phyloP scores from a whole-genome alignment of 345 rosid genomes.

The Firmiana major region DNA sequence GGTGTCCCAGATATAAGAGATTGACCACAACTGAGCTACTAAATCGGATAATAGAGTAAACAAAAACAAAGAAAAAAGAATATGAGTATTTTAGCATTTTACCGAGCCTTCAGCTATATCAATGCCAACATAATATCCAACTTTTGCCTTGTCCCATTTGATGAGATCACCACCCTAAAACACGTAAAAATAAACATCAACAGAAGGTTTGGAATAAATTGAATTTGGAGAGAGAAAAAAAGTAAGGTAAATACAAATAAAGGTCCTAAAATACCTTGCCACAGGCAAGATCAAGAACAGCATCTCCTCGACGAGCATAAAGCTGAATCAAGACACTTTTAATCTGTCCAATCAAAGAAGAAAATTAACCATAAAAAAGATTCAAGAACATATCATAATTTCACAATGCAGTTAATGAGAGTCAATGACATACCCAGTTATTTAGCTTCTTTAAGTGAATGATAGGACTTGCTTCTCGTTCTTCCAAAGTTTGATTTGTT shows the following conservation, averaged over 20 bases:
- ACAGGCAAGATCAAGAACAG: conserved; percentile 95
- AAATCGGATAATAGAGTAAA: not conserved
- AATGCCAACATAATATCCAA: conserved; percentile 91
- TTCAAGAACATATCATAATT: not conserved
- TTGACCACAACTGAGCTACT: not conserved
- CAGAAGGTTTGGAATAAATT: not conserved
- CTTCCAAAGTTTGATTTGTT: conserved; percentile 92
- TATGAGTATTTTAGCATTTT: conserved; percentile 19
- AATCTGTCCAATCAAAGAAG: conserved; percentile 49
- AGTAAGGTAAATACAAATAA: not conserved
- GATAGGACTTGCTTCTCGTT: conserved; percentile 97
- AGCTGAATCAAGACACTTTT: conserved; percentile 96
- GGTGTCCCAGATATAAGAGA: not conserved
- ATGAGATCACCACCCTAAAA: conserved; percentile 95
- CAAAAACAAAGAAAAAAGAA: not conserved
- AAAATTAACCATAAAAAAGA: not conserved
- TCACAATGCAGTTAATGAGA: conserved; percentile 7
- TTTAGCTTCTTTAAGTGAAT: conserved; percentile 94
- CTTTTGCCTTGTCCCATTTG: conserved; percentile 94
- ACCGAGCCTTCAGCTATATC: conserved; percentile 99
- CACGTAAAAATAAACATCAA: not conserved
- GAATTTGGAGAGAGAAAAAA: conserved; percentile 1
- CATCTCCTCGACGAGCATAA: conserved; percentile 79
- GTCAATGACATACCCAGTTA: conserved; percentile 65
- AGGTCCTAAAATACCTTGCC: conserved; percentile 58